Base-by-base conservation (phyloP, 192 early-diverging fungal species). In the Coemansia sp. region DNA sequence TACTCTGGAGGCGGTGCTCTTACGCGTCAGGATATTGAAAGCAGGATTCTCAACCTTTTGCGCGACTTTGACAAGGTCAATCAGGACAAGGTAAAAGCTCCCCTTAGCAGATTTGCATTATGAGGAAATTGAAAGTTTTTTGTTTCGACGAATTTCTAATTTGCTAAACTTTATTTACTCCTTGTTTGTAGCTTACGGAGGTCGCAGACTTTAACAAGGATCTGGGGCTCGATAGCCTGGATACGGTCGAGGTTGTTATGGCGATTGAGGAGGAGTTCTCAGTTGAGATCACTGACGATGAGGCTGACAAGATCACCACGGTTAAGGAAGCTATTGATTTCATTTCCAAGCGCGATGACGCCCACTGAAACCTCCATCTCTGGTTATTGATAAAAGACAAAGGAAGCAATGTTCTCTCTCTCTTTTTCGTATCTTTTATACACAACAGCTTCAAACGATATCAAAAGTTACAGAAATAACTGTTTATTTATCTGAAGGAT, bases 261-360 rank as follows among this genome's bases (percentile, higher is more conserved):
- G 95, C 96, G 61, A 91, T 99, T 66, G 97, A 99, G 83, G 97
- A 99, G 75, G 97, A 99, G 82, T 99, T 99, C 83, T 94, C 91
- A 71, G 89, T 99, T 62, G 97, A 99, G 84, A 91, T 99, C 72
- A 89, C 93, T 57, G 97, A 99, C 71, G 91, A 93, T 79, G 95
- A 94, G 66, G 95, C 95, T 52, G 97, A 99, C 79, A 89, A 94
- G 73, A 97, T 99, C 84, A 85, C 90, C 75, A 94, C 88, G 52
- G 87, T 93, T 28, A 82, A 86, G 61, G 87, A 96, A 69, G 97
- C 97, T 53, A 87, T 95, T 28, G 93, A 97, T 25, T 92, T 90
- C 72, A 89, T 93, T 72, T 63, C 82, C 59, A 73, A 85, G 67
- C 86, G 88, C 55, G 79, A 84, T 29, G 92, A 91, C 77, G 92